Conservation (phyloP, 176 grass and related monocot genomes). For the Raddia guianensis region DNA sequence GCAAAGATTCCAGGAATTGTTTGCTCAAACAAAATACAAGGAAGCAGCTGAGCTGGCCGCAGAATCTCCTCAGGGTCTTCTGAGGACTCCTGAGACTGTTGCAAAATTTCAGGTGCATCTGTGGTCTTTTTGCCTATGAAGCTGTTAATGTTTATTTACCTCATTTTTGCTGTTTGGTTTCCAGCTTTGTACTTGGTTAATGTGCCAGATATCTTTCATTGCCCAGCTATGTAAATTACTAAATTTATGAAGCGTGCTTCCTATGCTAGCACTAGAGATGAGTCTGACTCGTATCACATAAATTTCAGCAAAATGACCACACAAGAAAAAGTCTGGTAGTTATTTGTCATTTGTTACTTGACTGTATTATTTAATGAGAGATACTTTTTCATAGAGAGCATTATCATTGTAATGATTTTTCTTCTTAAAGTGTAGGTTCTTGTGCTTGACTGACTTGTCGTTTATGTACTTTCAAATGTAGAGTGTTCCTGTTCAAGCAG, state of each 20-base stretch:
- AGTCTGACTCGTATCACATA: not conserved
- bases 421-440: conserved; percentile 21
- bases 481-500: conserved; percentile 91
- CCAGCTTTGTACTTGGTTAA: not conserved
- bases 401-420: conserved; percentile 4
- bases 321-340: not conserved
- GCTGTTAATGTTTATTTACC: not conserved
- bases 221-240: not conserved
- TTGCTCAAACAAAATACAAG: conserved; percentile 95
- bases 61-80: conserved; percentile 88
- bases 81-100: conserved; percentile 89
- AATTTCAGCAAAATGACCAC: not conserved
- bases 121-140: conserved; percentile 12
- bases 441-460: not conserved
- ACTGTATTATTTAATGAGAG: conserved; percentile 4
- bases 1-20: conserved; percentile 95
- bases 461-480: conserved; percentile 49
- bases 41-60: conserved; percentile 98
- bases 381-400: not conserved
- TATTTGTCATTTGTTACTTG: not conserved
- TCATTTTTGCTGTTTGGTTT: not conserved
- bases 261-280: not conserved
- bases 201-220: not conserved
- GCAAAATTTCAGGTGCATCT: conserved; percentile 90
- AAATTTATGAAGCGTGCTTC: not conserved